Conservation (phyloP, 768 basidiomycete genomes). For the Phaeotremella skinneri region DNA sequence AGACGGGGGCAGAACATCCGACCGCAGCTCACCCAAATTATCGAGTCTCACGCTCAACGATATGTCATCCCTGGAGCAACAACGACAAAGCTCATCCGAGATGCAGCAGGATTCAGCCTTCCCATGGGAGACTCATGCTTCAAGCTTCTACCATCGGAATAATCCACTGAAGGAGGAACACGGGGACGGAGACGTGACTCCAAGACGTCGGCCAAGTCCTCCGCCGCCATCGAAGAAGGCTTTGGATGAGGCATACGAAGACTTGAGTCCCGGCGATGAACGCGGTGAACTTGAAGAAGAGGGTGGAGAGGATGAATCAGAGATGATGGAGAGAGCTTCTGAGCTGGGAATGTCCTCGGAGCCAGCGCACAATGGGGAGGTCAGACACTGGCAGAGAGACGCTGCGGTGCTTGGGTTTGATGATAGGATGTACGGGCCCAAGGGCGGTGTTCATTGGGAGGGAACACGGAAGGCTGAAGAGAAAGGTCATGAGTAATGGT, state of each 20-base stretch:
- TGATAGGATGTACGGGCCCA: background rate
- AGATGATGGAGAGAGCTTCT: background rate
- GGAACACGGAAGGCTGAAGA: background rate
- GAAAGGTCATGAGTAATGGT: background rate
- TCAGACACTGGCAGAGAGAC: background rate
- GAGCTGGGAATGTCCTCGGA: background rate
- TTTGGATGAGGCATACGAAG: conserved; percentile 13
- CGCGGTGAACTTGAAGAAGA: conserved; percentile 9
- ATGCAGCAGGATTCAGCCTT: background rate
- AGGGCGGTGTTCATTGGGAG: background rate
- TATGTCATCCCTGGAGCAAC: background rate
- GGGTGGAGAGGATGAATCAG: conserved; percentile 2
- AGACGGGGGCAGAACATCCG: background rate
- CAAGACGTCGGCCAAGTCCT: background rate
- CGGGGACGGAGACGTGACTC: conserved; percentile 8
- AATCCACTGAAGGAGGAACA: background rate
- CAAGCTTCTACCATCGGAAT: background rate
- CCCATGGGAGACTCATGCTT: background rate
- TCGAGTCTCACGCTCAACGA: background rate
- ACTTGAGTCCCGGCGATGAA: conserved; percentile 4
- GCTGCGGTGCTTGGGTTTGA: conserved; percentile 1
- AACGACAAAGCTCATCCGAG: background rate
- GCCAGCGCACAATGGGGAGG: background rate
- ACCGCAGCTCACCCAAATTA: background rate
- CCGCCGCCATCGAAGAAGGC: conserved; percentile 6